phyloP scores from a whole-genome alignment of 371 early-diverging fungal species.

The Saksenaea vasiformis region DNA sequence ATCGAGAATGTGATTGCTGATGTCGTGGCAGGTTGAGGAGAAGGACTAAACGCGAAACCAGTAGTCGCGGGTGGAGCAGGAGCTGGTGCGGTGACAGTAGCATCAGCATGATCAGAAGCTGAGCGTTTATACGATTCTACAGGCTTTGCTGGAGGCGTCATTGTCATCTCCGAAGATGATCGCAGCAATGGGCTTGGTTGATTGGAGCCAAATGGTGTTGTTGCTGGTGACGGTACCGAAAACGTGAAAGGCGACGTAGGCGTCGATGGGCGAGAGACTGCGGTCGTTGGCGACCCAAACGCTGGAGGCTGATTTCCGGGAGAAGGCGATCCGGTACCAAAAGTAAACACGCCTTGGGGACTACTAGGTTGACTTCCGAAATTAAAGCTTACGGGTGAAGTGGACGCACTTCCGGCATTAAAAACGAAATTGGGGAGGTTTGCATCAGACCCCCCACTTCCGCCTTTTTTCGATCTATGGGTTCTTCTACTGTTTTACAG shows the following conservation, averaged over 20 bases:
- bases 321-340: not conserved
- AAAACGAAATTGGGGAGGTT: conserved; percentile 15
- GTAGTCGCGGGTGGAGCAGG: not conserved
- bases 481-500: conserved; percentile 5
- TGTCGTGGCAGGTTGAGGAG: not conserved
- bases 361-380: conserved; percentile 9
- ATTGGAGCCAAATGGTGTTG: not conserved
- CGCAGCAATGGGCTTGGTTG: not conserved
- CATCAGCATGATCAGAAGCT: conserved; percentile 1
- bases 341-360: conserved; percentile 6
- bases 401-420: conserved; percentile 2
- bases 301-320: conserved; percentile 1
- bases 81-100: not conserved
- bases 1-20: not conserved
- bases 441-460: conserved; percentile 10
- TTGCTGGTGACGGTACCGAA: not conserved
- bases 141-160: not conserved
- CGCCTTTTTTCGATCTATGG: conserved; percentile 14
- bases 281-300: not conserved
- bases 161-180: not conserved
- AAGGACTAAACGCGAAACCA: not conserved
- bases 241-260: not conserved
- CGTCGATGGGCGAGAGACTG: not conserved
- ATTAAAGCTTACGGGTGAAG: conserved; percentile 2
- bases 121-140: conserved; percentile 1